These are phyloP conservation scores for Suhomyces anneliseae DNA, from an alignment of 1,139 yeast genomes.

Conservation along the genomic window DNA sequence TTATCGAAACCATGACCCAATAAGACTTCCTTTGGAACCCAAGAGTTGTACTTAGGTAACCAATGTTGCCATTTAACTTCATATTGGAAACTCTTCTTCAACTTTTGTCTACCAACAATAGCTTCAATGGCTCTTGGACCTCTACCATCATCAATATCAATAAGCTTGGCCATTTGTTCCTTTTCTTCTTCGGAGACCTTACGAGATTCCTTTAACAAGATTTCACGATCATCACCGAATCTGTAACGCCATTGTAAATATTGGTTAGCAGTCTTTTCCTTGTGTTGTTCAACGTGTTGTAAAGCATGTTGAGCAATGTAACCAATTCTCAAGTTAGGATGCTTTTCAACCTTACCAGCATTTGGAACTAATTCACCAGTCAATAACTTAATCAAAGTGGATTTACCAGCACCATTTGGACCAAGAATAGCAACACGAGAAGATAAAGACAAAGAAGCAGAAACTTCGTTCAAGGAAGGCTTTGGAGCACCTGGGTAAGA, in stretches of 20 bases:
- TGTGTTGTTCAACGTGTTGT: conserved; percentile 95
- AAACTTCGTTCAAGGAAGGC: conserved; percentile 77
- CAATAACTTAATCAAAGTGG: conserved; percentile 86
- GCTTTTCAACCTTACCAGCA: conserved; percentile 91
- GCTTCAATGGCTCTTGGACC: conserved; percentile 91
- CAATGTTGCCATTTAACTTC: conserved; percentile 93
- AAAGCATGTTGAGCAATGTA: conserved; percentile 98
- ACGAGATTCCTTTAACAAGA: conserved; percentile 88
- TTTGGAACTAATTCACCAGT: conserved; percentile 90
- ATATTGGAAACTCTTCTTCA: conserved; percentile 94
- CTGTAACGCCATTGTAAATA: conserved; percentile 98
- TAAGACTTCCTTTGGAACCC: conserved; percentile 84
- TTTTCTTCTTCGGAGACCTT: conserved; percentile 82
- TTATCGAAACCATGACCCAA: conserved; percentile 82
- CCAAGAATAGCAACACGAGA: conserved; percentile 97
- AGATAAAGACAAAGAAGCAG: conserved; percentile 85
- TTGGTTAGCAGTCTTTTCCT: conserved; percentile 96
- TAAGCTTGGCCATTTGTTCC: conserved; percentile 72
- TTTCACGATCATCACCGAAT: conserved; percentile 98
- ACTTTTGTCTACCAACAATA: conserved; percentile 93
- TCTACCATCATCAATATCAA: conserved; percentile 84
- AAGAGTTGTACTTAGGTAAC: conserved; percentile 91
- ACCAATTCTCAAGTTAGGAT: conserved; percentile 96
- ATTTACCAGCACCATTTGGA: conserved; percentile 99
- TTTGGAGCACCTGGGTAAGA: conserved; percentile 85